Percentiles rank a stretch among this genome's conserved stretches.
Conservation (phyloP, 129 eudicot species). For the Saposhnikovia divaricata region DNA sequence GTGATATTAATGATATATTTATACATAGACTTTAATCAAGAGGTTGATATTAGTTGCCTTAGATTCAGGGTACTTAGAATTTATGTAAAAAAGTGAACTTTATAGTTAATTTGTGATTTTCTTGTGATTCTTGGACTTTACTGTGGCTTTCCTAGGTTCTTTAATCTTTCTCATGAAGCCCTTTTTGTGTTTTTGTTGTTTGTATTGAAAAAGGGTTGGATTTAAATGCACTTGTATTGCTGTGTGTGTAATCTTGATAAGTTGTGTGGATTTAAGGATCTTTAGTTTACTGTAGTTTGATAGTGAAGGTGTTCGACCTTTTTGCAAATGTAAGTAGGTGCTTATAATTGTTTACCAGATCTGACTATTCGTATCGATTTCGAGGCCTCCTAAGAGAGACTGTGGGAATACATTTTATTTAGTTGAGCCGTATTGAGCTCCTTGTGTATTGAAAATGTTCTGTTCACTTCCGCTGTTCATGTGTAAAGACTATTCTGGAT, state of each 20-base stretch:
- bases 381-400: neutral
- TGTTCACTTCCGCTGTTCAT: constrained; percentile 12
- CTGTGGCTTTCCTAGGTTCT: constrained; percentile 38
- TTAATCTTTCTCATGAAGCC: constrained; percentile 31
- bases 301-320: constrained; percentile 22
- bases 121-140: constrained; percentile 63
- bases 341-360: constrained; percentile 35
- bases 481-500: constrained; percentile 18
- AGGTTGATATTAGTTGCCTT: constrained; percentile 67
- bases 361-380: constrained; percentile 25
- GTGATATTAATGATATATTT: constrained; percentile 20
- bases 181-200: constrained; percentile 20
- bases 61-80: constrained; percentile 67
- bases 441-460: constrained; percentile 28
- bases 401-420: neutral
- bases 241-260: constrained; percentile 6
- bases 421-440: constrained; percentile 9
- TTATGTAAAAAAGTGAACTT: constrained; percentile 25
- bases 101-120: constrained; percentile 29
- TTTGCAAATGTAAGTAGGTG: constrained; percentile 22
- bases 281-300: constrained; percentile 21
- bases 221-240: neutral
- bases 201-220: constrained; percentile 25
- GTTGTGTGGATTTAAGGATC: constrained; percentile 20
- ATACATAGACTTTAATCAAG: constrained; percentile 12